phyloP scores from a whole-genome alignment of 2,329 filamentous ascomycete genomes.

The Colletotrichum echinochloae region DNA sequence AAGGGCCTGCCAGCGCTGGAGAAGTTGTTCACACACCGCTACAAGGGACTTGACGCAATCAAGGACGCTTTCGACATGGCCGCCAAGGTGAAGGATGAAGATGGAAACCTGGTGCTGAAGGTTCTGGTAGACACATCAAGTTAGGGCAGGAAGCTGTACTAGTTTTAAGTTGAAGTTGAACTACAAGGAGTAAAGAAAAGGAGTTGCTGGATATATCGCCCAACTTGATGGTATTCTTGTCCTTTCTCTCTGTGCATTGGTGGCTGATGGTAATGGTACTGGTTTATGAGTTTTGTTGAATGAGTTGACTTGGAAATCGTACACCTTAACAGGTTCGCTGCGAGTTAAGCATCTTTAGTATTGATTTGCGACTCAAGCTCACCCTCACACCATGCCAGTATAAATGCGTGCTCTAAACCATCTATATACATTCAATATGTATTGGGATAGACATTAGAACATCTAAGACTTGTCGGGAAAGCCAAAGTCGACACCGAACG shows the following conservation, averaged over 20 bases:
- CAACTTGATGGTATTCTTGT: background rate
- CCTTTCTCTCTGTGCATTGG: background rate
- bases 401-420: background rate
- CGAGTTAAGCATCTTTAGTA: background rate
- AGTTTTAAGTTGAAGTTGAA: background rate
- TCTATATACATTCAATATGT: conserved; percentile 10
- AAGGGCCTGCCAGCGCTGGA: conserved; percentile 71
- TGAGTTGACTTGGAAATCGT: background rate
- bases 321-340: no score
- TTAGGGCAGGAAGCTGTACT: background rate
- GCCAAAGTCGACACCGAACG: conserved; percentile 76
- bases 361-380: background rate
- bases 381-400: background rate
- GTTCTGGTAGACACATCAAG: conserved; percentile 69
- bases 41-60: conserved; percentile 71
- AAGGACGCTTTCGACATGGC: conserved; percentile 80
- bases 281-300: background rate
- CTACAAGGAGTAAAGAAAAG: background rate
- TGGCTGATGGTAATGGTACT: background rate
- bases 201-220: background rate
- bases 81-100: conserved; percentile 75
- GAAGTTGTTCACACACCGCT: conserved; percentile 78
- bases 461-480: conserved; percentile 73
- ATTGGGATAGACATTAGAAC: background rate
- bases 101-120: conserved; percentile 79